phyloP scores from a whole-genome alignment of 2,329 filamentous ascomycete genomes.

The Sporothrix luriei region DNA sequence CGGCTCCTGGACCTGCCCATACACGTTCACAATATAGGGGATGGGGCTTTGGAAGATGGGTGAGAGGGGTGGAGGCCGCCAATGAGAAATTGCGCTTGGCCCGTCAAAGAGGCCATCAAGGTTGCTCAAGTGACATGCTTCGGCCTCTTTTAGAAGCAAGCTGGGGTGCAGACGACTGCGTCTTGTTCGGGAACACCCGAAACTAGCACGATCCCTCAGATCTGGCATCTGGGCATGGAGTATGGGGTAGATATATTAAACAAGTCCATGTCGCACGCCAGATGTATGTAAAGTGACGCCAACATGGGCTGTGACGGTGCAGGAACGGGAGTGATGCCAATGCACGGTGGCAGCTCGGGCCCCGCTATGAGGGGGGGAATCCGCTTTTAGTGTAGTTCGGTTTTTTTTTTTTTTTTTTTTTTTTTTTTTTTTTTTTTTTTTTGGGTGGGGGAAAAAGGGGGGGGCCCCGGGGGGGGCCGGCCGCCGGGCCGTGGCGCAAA shows the following conservation, averaged over 20 bases:
- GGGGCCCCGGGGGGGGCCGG: no score
- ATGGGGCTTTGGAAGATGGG: neutral
- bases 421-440: no score
- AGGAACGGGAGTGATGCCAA: conserved; percentile 19
- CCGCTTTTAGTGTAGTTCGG: conserved; percentile 33
- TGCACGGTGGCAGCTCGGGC: conserved; percentile 23
- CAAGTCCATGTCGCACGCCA: neutral
- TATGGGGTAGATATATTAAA: conserved; percentile 20
- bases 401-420: conserved; percentile 27
- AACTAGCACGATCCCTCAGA: conserved; percentile 25
- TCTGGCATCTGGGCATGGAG: neutral
- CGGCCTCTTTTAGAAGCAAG: neutral
- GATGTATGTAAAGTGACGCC: conserved; percentile 24
- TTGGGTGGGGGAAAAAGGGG: no score
- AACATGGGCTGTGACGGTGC: conserved; percentile 33
- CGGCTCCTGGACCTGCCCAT: conserved; percentile 23
- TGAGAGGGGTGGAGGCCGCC: conserved; percentile 14
- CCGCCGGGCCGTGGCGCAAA: no score
- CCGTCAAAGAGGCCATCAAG: conserved; percentile 34
- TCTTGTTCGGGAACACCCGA: conserved; percentile 33
- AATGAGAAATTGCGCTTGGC: conserved; percentile 24
- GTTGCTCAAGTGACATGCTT: conserved; percentile 27
- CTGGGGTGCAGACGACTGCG: conserved; percentile 12
- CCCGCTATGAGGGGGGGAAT: conserved; percentile 29
- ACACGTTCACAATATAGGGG: conserved; percentile 13